Base-by-base conservation (phyloP, 2,329 filamentous ascomycete genomes). In the Colletotrichum nymphaeae region DNA sequence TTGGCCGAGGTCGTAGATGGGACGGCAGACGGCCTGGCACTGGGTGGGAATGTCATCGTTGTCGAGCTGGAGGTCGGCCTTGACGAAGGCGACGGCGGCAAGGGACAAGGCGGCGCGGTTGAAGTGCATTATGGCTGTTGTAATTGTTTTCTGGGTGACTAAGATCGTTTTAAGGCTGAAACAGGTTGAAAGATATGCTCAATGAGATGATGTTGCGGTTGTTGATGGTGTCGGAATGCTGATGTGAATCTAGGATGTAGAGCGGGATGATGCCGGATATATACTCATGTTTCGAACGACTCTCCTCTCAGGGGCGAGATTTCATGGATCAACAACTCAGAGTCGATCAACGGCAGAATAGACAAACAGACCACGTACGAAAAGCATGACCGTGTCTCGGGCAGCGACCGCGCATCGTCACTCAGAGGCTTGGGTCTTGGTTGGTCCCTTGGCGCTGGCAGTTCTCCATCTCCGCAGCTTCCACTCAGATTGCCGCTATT, bases 1-100 rank as follows among this genome's bases (percentile, higher is more conserved):
- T n/a, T 56, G 53, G 32, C 72, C 72, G 55, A 77, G 76, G 22
- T 57, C 42, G 35, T 46, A 58, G 67, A 77, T 58, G 37, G 76
- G 76, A 16, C 68, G 58, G 75, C 76, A 77, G 46, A 77, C 69
- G 28, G 67, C 62, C 19, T 46, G 52, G 69, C 76, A 77, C 69
- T 74, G 66, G n/a, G 52, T 62, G 30, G 75, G 75, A 59, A 76
- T 74, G 67, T 77, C 74, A 11, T 77, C 75, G 62, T 49, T 52
- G 69, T 77, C 75, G 64, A 76, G 63, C 64, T 67, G 66, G 42
- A 74, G 52, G 63, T 74, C 70, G 55, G 76, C 75, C 35, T 63
- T 32, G 57, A 74, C 74, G 35, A 66, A 42, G 62, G 68, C 72
- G 49, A 62, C 66, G 58, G 68, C 69, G 46, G 72, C 68, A 28